These are phyloP conservation scores for Dendryphion nanum DNA, from an alignment of 2,329 filamentous ascomycete species.

Conservation along the genomic window DNA sequence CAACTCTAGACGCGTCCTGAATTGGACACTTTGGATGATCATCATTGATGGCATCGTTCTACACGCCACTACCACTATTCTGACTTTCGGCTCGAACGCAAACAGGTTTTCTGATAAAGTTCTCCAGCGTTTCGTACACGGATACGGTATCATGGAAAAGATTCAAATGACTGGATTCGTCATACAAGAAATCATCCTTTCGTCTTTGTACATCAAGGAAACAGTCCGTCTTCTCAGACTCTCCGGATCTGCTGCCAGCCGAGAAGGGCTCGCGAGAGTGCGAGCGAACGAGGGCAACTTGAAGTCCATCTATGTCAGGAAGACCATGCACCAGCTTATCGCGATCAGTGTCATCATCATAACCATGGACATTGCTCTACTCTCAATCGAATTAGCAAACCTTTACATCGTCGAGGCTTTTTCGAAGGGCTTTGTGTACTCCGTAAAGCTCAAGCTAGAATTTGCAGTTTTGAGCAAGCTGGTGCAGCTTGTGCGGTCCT, in stretches of 20 bases:
- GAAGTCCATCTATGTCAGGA: constrained; percentile 15
- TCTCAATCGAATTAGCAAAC: constrained; percentile 31
- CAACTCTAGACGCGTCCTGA: constrained; percentile 49
- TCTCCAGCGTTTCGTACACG: constrained; percentile 28
- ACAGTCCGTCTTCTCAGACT: constrained; percentile 48
- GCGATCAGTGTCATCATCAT: constrained; percentile 36
- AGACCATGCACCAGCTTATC: constrained; percentile 36
- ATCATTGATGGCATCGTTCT: constrained; percentile 53
- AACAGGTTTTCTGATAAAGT: constrained; percentile 21
- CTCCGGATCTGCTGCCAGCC: constrained; percentile 18
- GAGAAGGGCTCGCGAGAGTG: constrained; percentile 31
- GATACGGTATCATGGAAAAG: constrained; percentile 46
- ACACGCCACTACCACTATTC: constrained; percentile 54
- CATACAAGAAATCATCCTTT: constrained; percentile 40
- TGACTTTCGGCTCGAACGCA: constrained; percentile 54
- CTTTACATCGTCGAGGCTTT: constrained; percentile 36
- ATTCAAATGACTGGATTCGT: constrained; percentile 47
- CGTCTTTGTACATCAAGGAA: constrained; percentile 53
- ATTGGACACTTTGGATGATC: constrained; percentile 57
- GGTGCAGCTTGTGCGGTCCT: constrained; percentile 32
- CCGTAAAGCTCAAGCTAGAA: constrained; percentile 55
- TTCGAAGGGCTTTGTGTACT: constrained; percentile 45
- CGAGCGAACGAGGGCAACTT: constrained; percentile 23
- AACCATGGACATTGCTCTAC: constrained; percentile 27
- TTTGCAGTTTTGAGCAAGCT: constrained; percentile 53